These are phyloP conservation scores for Aspergillus fijiensis DNA, from an alignment of 2,329 filamentous ascomycete genomes.

Conservation along the genomic window DNA sequence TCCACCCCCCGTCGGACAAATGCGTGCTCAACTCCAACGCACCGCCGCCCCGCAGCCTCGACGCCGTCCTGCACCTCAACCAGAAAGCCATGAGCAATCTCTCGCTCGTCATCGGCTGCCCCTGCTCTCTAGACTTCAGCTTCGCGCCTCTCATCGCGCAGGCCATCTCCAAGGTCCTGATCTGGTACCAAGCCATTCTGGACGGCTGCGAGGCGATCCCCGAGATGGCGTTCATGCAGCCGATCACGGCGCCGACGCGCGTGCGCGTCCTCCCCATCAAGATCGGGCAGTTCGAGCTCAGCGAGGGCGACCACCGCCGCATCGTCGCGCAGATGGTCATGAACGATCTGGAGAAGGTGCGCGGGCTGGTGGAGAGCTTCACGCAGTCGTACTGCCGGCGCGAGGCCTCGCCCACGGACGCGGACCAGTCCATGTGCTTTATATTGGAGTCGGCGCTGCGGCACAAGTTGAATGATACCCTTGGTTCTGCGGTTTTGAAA, in stretches of 20 bases:
- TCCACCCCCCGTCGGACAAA: neutral
- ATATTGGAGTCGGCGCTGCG: neutral
- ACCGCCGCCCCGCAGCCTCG: neutral
- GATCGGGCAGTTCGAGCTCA: neutral
- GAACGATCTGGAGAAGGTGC: neutral
- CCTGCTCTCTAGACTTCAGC: neutral
- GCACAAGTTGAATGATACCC: neutral
- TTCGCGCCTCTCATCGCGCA: neutral
- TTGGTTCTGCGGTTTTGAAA: neutral
- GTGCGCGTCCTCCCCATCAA: neutral
- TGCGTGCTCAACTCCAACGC: neutral
- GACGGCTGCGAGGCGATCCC: neutral
- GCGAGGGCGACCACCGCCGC: neutral
- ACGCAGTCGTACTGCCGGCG: neutral
- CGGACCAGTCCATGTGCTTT: neutral
- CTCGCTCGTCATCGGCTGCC: neutral
- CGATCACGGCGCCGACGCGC: neutral
- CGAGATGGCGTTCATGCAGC: neutral
- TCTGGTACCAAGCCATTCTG: neutral
- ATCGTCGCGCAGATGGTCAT: neutral
- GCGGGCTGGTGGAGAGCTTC: neutral
- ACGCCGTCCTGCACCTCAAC: neutral
- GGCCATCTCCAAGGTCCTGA: neutral
- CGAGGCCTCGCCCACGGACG: neutral
- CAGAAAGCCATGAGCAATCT: neutral